A percentile compares a stretch with the other conserved stretches of the same genome.
Evolutionary conservation across 805 yeast species (phyloP).

Genomic region (Candida montana): DNA sequence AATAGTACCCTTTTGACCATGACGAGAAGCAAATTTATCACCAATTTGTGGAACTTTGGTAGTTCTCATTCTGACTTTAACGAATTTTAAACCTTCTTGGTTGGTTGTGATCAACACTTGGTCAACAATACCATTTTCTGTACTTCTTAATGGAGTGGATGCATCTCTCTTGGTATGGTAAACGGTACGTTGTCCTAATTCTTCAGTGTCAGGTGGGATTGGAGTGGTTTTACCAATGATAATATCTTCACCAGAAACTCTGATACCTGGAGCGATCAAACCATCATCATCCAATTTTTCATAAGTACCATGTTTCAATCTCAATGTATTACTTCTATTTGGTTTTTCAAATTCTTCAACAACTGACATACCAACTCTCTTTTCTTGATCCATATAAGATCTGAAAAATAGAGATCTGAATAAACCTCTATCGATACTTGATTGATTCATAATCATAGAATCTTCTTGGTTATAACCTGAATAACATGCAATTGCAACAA

Average conservation of each 20-base stretch:
- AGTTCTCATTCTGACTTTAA: constrained; percentile 97
- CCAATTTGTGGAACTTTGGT: constrained; percentile 99
- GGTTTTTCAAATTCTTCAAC: constrained; percentile 98
- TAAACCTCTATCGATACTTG: constrained; percentile 93
- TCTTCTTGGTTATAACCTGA: constrained; percentile 99
- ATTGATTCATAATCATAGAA: constrained; percentile 99
- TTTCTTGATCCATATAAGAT: constrained; percentile 97
- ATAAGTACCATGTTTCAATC: constrained; percentile 96
- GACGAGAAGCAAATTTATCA: constrained; percentile 98
- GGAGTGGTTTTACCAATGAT: constrained; percentile 99
- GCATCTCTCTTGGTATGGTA: constrained; percentile 99
- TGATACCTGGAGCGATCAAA: constrained; percentile 93
- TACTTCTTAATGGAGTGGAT: constrained; percentile 91
- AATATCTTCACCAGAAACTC: constrained; percentile 98
- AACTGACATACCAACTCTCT: constrained; percentile 96
- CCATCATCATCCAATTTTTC: constrained; percentile 99
- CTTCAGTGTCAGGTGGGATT: constrained; percentile 98
- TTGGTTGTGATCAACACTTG: constrained; percentile 95
- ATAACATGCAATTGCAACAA: constrained; percentile 97
- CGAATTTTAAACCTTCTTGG: constrained; percentile 96
- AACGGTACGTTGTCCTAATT: constrained; percentile 96
- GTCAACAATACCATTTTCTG: constrained; percentile 97
- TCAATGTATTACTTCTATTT: constrained; percentile 85
- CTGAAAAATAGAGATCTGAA: constrained; percentile 95
- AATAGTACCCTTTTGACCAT: constrained; percentile 99